A percentile compares a stretch with the other conserved stretches of the same genome.
Conservation (phyloP, 805 yeast species). For the Ogataea parapolymorpha region DNA sequence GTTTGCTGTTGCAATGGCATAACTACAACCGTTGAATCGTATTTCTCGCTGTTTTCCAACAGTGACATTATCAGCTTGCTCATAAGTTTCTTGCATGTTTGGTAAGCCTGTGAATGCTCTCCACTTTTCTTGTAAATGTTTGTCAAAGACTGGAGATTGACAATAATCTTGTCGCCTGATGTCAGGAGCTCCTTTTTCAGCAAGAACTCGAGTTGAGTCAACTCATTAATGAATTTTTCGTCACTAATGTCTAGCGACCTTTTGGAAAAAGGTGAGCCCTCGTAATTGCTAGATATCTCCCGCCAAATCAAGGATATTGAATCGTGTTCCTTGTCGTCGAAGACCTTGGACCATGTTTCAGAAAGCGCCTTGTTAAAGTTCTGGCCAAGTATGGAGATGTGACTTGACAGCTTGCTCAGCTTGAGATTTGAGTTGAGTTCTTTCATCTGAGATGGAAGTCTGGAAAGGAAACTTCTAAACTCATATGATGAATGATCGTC, state of each 20-base stretch:
- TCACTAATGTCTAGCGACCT: constrained; percentile 39
- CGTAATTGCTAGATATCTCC: constrained; percentile 26
- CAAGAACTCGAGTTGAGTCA: constrained; percentile 45
- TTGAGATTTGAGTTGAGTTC: constrained; percentile 13
- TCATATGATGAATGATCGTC: constrained; percentile 20
- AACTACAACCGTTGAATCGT: constrained; percentile 32
- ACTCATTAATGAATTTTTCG: constrained; percentile 45
- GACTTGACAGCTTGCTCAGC: constrained; percentile 25
- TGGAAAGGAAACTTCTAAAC: constrained; percentile 24
- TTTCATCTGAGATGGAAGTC: constrained; percentile 24
- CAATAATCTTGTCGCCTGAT: constrained; percentile 30
- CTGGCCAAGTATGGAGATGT: constrained; percentile 24
- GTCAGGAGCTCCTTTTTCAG: constrained; percentile 23
- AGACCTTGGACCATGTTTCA: constrained; percentile 27
- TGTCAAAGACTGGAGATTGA: constrained; percentile 42
- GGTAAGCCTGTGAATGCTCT: constrained; percentile 38
- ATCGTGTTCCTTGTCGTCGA: constrained; percentile 28
- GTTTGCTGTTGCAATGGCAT: constrained; percentile 30
- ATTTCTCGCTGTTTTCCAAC: constrained; percentile 11
- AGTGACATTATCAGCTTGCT: constrained; percentile 28
- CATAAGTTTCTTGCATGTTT: constrained; percentile 37
- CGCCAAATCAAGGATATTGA: constrained; percentile 38
- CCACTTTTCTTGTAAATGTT: constrained; percentile 44
- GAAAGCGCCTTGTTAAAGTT: constrained; percentile 11
- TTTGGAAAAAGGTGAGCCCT: constrained; percentile 16